phyloP scores from a whole-genome alignment of 2,329 filamentous ascomycete genomes.

The Aureobasidium melanogenum region DNA sequence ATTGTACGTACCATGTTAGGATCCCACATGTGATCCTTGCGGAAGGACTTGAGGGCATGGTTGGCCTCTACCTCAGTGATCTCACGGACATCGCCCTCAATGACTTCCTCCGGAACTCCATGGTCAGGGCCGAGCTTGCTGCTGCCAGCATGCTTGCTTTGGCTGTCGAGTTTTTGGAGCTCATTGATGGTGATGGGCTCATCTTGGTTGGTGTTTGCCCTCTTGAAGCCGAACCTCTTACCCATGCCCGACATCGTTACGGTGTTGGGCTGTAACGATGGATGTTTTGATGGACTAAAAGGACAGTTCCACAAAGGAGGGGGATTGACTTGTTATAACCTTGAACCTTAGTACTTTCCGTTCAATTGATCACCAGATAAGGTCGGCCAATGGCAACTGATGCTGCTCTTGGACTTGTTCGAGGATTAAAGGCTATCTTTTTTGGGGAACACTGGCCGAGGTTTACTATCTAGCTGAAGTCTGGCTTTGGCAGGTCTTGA shows the following conservation, averaged over 20 bases:
- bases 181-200: slow-evolving; percentile 9
- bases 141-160: slow-evolving; percentile 7
- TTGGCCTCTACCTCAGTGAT: slow-evolving; percentile 21
- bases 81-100: slow-evolving; percentile 13
- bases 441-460: not conserved
- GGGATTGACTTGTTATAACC: not conserved
- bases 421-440: not conserved
- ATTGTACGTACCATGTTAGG: slow-evolving; percentile 41
- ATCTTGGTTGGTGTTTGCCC: slow-evolving; percentile 17
- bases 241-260: slow-evolving; percentile 11
- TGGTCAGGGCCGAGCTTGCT: slow-evolving; percentile 16
- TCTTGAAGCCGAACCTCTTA: slow-evolving; percentile 20
- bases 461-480: not conserved
- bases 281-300: not conserved
- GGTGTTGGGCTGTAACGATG: not conserved
- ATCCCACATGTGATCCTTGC: slow-evolving; percentile 54
- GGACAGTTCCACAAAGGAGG: not conserved
- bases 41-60: slow-evolving; percentile 43
- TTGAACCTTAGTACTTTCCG: not conserved
- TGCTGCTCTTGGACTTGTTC: not conserved
- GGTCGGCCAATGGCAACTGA: not conserved
- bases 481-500: not conserved
- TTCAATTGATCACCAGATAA: not conserved
- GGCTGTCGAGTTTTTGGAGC: slow-evolving; percentile 10
- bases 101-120: slow-evolving; percentile 14